phyloP scores from a whole-genome alignment of 192 early-diverging fungal species.

The Backusella tuberculispora region DNA sequence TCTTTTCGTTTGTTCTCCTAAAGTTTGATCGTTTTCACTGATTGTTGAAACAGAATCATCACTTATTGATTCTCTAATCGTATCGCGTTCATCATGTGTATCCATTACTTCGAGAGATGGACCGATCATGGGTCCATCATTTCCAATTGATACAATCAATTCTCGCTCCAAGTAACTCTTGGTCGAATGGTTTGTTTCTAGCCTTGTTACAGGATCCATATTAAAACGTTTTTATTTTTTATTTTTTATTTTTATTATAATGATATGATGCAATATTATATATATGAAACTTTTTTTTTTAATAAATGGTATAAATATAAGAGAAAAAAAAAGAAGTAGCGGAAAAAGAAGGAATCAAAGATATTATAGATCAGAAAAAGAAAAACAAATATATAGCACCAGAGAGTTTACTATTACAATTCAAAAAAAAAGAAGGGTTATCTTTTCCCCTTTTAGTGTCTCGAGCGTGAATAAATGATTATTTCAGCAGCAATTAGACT shows the following conservation, averaged over 20 bases:
- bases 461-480: background rate
- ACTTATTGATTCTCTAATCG: background rate
- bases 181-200: constrained; percentile 4
- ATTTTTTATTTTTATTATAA: background rate
- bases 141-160: background rate
- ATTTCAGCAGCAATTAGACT: background rate
- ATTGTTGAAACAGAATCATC: background rate
- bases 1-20: background rate
- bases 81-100: background rate
- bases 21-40: background rate
- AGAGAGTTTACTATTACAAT: background rate
- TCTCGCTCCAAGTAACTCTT: constrained; percentile 20
- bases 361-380: constrained; percentile 1
- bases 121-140: constrained; percentile 10
- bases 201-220: background rate
- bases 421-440: background rate
- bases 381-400: background rate
- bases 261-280: too few relatives aligned
- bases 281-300: too few relatives aligned
- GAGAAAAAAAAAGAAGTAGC: background rate
- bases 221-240: background rate
- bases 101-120: background rate
- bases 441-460: background rate
- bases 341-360: background rate
- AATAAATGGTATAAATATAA: background rate